Evolutionary conservation across 495 filamentous ascomycete genomes (phyloP), one percentile per base, ranked within the genome.

Genomic region (Aspergillus saccharolyticus): DNA sequence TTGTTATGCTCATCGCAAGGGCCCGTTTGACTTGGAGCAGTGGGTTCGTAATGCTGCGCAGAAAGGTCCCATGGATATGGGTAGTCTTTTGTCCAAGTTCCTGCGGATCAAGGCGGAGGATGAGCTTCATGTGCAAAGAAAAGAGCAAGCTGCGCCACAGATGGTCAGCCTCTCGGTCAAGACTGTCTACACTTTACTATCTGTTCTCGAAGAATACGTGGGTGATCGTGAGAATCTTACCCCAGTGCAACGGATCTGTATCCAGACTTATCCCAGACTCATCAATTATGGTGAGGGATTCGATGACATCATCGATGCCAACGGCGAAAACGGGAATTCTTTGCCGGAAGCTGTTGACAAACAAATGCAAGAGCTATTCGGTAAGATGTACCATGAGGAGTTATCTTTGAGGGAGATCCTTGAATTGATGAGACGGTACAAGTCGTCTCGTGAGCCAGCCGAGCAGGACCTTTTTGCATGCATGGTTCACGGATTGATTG

Each of bases 401-500:
- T 79, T 89, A 21, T 86, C 92, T 42, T 84, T 96, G 50, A 80
- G 87, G 25, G 81, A 88, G 55, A 84, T 97, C 63, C 83, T 97
- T 54, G 83, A 89, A 54, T 80, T 87, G 47, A 85, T 99, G 61
- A 83, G 88, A 59, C 77, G 80, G 44, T 92, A 94, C 74, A 97
- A 97, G 72, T 82, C 82, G 42, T 97, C 95, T 0, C 80, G 82
- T 21, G 88, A 94, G 53, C 83, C 90, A 2, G 74, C 83, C 15
- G 90, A 96, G 53, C 91, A 96, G 68, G 94, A 99, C 64, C 78
- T 96, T 4, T 99, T 97, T 68, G 89, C 92, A 14, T 96, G 93
- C 71, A 97, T 99, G 94, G 91, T 99, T 28, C 93, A 96, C 63
- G 94, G 94, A 0, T 78, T 99, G 9, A 96, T 97, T 62, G 94